phyloP scores from a whole-genome alignment of 164 flowering plant species.

The Aristolochia fimbriata region DNA sequence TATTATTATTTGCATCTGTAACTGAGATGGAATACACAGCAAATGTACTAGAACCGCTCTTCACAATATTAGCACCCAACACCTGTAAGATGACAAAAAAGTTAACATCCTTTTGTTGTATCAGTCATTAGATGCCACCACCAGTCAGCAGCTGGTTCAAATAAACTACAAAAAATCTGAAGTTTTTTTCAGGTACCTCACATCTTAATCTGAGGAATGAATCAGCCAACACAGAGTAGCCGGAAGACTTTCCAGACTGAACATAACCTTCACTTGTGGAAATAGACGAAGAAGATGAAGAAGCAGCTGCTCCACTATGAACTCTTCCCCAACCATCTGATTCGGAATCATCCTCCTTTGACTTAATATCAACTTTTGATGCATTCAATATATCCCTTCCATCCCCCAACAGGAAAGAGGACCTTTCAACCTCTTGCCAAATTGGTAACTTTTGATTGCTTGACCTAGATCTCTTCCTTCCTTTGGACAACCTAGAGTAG shows the following conservation, averaged over 20 bases:
- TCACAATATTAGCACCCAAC: slow-evolving; percentile 90
- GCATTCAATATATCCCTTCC: slow-evolving; percentile 65
- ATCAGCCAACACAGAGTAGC: slow-evolving; percentile 40
- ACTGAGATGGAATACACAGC: slow-evolving; percentile 95
- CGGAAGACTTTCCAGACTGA: slow-evolving; percentile 28
- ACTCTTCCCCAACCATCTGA: slow-evolving; percentile 49
- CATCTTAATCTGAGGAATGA: slow-evolving; percentile 86
- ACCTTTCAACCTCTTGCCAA: slow-evolving; percentile 92
- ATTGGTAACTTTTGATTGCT: slow-evolving; percentile 34
- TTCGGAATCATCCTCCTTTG: slow-evolving; percentile 73
- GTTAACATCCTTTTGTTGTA: slow-evolving; percentile 12
- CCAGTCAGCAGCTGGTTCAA: slow-evolving; percentile 1
- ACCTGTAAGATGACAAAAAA: slow-evolving; percentile 52
- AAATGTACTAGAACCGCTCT: slow-evolving; percentile 77
- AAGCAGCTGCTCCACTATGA: slow-evolving; percentile 63
- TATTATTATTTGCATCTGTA: slow-evolving; percentile 65
- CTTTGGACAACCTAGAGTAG: slow-evolving; percentile 32
- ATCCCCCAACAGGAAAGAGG: slow-evolving; percentile 74
- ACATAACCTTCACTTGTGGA: slow-evolving; percentile 29
- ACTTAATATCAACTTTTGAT: slow-evolving; percentile 26
- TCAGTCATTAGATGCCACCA: slow-evolving; percentile 7
- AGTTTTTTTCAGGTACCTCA: slow-evolving; percentile 45
- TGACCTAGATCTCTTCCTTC: slow-evolving; percentile 55
- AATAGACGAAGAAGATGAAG: slow-evolving; percentile 49
- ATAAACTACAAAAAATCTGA: slow-evolving; percentile 2